These are phyloP conservation scores for Candida coquimbonensis DNA, from an alignment of 805 yeast genomes.

Conservation along the genomic window DNA sequence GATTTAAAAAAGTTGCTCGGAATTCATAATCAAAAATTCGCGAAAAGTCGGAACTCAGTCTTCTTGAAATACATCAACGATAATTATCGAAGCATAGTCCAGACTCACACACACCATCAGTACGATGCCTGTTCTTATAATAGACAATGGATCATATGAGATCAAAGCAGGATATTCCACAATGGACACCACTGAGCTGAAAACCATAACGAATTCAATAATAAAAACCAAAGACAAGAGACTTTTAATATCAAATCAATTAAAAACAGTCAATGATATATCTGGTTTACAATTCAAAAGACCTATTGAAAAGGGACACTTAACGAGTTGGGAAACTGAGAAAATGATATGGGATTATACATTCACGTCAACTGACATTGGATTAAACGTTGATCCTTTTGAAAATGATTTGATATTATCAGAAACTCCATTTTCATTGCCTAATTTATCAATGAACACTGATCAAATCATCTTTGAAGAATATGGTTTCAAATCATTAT, in stretches of 20 bases:
- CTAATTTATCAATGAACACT: slow-evolving; percentile 72
- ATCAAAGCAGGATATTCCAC: slow-evolving; percentile 57
- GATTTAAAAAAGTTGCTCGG: not conserved
- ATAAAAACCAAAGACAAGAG: slow-evolving; percentile 71
- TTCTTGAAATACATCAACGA: too few relatives aligned
- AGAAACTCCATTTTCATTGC: slow-evolving; percentile 77
- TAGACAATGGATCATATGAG: slow-evolving; percentile 88
- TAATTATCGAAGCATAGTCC: too few relatives aligned
- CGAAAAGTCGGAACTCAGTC: too few relatives aligned
- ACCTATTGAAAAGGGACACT: slow-evolving; percentile 84
- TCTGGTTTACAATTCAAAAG: slow-evolving; percentile 69
- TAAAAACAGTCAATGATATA: slow-evolving; percentile 57
- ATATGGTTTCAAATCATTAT: slow-evolving; percentile 68
- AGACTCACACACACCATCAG: too few relatives aligned
- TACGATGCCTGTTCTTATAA: slow-evolving; percentile 32
- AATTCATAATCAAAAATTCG: too few relatives aligned
- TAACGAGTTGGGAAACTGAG: slow-evolving; percentile 87
- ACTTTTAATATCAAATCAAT: slow-evolving; percentile 65
- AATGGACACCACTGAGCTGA: slow-evolving; percentile 28
- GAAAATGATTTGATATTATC: slow-evolving; percentile 62
- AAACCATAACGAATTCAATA: slow-evolving; percentile 61
- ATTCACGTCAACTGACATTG: slow-evolving; percentile 28
- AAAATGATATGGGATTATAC: slow-evolving; percentile 84
- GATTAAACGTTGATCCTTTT: slow-evolving; percentile 36
- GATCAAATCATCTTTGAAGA: slow-evolving; percentile 95